Evolutionary conservation across 345 rosid genomes (phyloP).

Genomic region (Salix dunnii): DNA sequence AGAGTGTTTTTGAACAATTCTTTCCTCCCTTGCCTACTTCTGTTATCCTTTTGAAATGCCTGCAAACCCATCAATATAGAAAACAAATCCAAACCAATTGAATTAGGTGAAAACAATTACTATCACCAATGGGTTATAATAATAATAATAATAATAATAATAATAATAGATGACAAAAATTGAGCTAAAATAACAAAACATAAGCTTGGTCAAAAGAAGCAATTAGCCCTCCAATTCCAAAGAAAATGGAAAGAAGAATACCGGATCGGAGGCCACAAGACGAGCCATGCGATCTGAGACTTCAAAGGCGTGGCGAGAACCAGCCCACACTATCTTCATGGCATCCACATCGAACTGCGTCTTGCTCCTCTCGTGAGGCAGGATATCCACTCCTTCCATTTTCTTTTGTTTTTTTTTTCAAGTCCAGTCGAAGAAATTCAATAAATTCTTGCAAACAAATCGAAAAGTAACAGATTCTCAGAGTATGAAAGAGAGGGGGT

Average conservation of each 20-base stretch:
- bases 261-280: slow-evolving; percentile 95
- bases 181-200: background rate
- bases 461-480: too few species aligned
- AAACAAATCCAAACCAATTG: background rate
- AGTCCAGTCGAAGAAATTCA: too few species aligned
- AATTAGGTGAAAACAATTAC: background rate
- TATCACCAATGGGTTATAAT: background rate
- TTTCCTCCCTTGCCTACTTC: slow-evolving; percentile 67
- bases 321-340: slow-evolving; percentile 97
- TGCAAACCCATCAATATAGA: slow-evolving; percentile 15
- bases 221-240: too few species aligned
- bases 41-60: slow-evolving; percentile 78
- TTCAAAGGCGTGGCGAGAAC: slow-evolving; percentile 75
- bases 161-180: background rate
- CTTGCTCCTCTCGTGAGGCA: slow-evolving; percentile 69
- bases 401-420: background rate
- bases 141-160: background rate
- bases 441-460: too few species aligned
- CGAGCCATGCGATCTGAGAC: slow-evolving; percentile 81
- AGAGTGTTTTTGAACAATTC: slow-evolving; percentile 88
- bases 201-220: background rate
- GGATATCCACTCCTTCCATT: slow-evolving; percentile 60
- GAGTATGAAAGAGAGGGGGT: too few species aligned
- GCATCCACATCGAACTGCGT: slow-evolving; percentile 79
- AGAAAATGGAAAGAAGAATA: slow-evolving; percentile 10